These are phyloP conservation scores for Candida xiaguanensis DNA, from an alignment of 805 yeast species.

Conservation along the genomic window DNA sequence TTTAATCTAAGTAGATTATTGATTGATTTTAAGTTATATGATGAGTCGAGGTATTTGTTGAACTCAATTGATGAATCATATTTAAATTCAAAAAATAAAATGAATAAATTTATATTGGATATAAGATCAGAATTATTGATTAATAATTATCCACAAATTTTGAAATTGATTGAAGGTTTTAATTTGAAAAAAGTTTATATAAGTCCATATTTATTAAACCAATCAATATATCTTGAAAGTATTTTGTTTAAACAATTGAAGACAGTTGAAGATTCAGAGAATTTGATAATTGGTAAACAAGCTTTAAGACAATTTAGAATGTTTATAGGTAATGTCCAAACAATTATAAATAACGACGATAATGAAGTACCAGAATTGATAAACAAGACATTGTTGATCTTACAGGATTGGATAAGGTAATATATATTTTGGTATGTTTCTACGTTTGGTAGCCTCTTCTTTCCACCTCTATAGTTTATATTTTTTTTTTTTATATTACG, in stretches of 20 bases:
- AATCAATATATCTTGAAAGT: conserved; percentile 28
- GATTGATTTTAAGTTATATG: conserved; percentile 23
- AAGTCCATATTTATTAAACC: conserved; percentile 32
- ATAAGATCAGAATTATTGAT: conserved; percentile 20
- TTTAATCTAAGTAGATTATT: conserved; percentile 27
- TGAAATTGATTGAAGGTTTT: conserved; percentile 21
- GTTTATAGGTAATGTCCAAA: conserved; percentile 32
- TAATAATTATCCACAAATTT: conserved; percentile 18
- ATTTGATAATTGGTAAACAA: conserved; percentile 1
- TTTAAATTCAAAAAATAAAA: conserved; percentile 23
- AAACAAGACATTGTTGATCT: conserved; percentile 19
- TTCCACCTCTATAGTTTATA: too few relatives aligned
- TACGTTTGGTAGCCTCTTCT: too few relatives aligned
- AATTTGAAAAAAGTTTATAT: conserved; percentile 16
- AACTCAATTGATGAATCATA: conserved; percentile 19
- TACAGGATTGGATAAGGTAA: conserved; percentile 23
- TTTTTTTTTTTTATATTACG: neutral
- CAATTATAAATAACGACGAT: conserved; percentile 30
- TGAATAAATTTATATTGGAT: conserved; percentile 22
- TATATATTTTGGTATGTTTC: too few relatives aligned
- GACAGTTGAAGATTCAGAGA: neutral
- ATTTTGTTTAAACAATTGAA: conserved; percentile 1
- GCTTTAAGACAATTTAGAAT: conserved; percentile 19
- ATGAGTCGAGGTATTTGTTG: conserved; percentile 21
- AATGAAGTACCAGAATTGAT: conserved; percentile 20